phyloP scores from a whole-genome alignment of 2,329 filamentous ascomycete species.

The Hymenoscyphus fraxineus region DNA sequence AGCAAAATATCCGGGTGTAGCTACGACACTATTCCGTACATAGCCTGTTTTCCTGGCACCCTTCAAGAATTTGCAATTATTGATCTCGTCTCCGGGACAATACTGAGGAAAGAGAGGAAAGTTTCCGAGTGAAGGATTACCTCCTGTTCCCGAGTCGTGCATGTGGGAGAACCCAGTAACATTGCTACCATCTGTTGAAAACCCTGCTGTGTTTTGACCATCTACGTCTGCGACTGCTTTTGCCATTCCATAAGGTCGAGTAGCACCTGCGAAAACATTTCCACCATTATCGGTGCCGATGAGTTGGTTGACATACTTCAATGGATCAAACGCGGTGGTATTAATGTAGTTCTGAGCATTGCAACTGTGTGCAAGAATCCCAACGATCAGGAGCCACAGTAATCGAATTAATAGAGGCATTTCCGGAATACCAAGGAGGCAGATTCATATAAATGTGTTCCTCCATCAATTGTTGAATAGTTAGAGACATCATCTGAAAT shows the following conservation, averaged over 20 bases:
- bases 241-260: constrained; percentile 46
- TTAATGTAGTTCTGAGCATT: background rate
- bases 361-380: background rate
- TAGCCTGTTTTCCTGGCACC: constrained; percentile 38
- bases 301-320: constrained; percentile 4
- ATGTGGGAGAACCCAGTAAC: constrained; percentile 34
- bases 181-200: constrained; percentile 45
- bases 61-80: constrained; percentile 59
- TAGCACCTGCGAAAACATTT: constrained; percentile 54
- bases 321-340: background rate
- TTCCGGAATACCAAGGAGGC: background rate
- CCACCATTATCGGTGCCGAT: constrained; percentile 20
- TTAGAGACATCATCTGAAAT: background rate
- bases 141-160: constrained; percentile 46
- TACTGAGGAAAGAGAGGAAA: constrained; percentile 69
- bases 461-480: background rate
- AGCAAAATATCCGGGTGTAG: constrained; percentile 62
- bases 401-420: background rate
- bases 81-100: constrained; percentile 58
- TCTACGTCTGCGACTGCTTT: constrained; percentile 55
- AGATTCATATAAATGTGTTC: background rate
- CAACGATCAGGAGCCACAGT: background rate
- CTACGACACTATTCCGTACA: constrained; percentile 47
- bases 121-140: constrained; percentile 62
- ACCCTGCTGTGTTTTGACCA: constrained; percentile 54